Base-by-base conservation (phyloP, 2,329 filamentous ascomycete genomes). In the Drechslerella stenobrocha region DNA sequence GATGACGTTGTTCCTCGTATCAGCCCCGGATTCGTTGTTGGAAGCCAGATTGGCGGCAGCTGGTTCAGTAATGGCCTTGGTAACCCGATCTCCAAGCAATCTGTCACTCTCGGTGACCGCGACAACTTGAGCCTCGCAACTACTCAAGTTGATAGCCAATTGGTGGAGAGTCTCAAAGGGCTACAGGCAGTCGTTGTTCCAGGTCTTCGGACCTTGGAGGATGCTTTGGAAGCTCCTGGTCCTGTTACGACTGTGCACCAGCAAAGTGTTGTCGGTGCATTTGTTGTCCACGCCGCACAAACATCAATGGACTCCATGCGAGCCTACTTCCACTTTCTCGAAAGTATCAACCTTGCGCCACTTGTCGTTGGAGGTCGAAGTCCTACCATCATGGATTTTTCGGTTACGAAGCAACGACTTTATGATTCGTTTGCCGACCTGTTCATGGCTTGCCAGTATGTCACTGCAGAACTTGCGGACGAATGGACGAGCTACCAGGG, bases 401-500 rank as follows among this genome's bases (percentile, higher is more conserved):
- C 86, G 73, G 83, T 86, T 28, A 89, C 95, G 76, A 97, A 97
- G 77, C 93, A 98, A 76, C 88, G 87, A 72, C 81, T 95, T 15
- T 97, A 97, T 76, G 93, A 97, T 76, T 88, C 90, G 64, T 87
- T 96, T 57, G 91, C 90, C 6, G 93, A 97, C 75, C 82, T 98
- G 24, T 79, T 97, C 2, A 78, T 96, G 50, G 85, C 87, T 63
- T 96, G 91, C 74, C 93, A 98, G 77, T 85, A 88, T 22, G 87
- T 97, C n/a, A 89, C 90, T 3, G 89, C 89, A 6, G 93, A 93
- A 3, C 77, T 98, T 42, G 89, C 87, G 6, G 93, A 98, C 75
- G 93, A 98, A 77, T 98, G 93, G 93, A 85, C 91, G 2, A 90
- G 96, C 75, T 81, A 91, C n/a, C 85, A 90, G 42, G 90, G 90